Evolutionary conservation across 169 alveolate species (phyloP).

Genomic region (Eimeria necatrix): DNA sequence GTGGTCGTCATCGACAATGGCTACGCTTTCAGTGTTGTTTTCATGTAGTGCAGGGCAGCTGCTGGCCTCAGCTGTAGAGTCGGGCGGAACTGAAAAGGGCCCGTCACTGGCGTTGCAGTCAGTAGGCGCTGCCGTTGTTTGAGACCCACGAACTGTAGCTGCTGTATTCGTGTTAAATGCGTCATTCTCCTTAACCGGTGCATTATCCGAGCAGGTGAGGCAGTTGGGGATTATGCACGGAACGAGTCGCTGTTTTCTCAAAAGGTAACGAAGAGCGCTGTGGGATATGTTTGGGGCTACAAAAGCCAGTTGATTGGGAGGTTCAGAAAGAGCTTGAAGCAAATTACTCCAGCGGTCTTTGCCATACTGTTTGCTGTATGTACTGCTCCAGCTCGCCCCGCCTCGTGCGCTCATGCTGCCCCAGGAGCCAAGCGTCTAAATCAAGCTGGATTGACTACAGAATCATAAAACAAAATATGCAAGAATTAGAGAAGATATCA

Average conservation of each 20-base stretch:
- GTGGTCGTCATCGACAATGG: slow-evolving; percentile 57
- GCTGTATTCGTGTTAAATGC: background rate
- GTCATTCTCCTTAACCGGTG: background rate
- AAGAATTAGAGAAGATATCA: too few relatives aligned
- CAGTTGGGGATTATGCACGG: slow-evolving; percentile 66
- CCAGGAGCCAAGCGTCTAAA: background rate
- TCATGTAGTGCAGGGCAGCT: background rate
- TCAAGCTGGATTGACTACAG: too few relatives aligned
- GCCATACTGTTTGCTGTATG: slow-evolving; percentile 73
- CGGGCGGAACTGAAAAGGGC: too few relatives aligned
- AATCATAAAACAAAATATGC: too few relatives aligned
- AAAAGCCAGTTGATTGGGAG: slow-evolving; percentile 42
- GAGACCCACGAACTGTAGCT: background rate
- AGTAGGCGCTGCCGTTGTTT: background rate
- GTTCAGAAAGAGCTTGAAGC: slow-evolving; percentile 45
- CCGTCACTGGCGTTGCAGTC: too few relatives aligned
- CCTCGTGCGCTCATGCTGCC: slow-evolving; percentile 71
- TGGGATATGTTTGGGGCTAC: slow-evolving; percentile 44
- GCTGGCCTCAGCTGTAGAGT: background rate
- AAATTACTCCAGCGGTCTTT: slow-evolving; percentile 17
- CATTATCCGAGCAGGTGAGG: background rate
- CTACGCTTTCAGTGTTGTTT: background rate
- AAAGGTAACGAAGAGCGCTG: slow-evolving; percentile 62
- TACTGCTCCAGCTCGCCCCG: slow-evolving; percentile 58
- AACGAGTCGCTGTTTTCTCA: slow-evolving; percentile 49